Conservation (phyloP, 2,329 filamentous ascomycete genomes). For the Blastomyces gilchristii region DNA sequence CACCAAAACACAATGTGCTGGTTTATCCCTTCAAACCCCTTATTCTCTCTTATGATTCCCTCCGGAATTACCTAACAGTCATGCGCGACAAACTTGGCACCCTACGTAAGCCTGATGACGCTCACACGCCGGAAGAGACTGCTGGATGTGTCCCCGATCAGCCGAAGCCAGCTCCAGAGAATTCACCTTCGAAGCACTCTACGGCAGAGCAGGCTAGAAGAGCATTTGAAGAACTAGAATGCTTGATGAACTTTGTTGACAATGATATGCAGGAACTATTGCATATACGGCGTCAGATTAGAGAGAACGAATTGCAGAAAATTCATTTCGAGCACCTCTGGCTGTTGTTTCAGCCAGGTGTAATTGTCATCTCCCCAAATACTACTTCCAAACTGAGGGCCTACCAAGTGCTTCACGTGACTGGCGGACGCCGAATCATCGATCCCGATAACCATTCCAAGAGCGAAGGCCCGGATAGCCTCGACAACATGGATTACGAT, state of each 20-base stretch:
- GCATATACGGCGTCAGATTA: background rate
- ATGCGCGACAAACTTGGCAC: background rate
- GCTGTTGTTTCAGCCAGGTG: background rate
- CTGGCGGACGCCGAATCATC: background rate
- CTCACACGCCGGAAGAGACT: background rate
- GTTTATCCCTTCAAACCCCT: background rate
- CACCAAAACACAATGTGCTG: background rate
- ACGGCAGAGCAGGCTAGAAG: background rate
- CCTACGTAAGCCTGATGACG: background rate
- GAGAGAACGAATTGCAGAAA: background rate
- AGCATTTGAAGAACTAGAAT: background rate
- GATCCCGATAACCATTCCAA: background rate
- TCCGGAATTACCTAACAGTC: background rate
- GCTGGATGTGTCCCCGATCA: background rate
- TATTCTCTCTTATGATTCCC: background rate
- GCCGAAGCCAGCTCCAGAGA: background rate
- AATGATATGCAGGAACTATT: background rate
- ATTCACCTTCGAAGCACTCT: background rate
- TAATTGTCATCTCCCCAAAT: background rate
- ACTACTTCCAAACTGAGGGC: background rate
- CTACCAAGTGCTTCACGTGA: background rate
- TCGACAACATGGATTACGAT: background rate
- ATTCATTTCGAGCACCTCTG: background rate
- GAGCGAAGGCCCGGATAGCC: background rate
- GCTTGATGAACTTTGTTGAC: background rate